Evolutionary conservation across 2,329 filamentous ascomycete species (phyloP).

Genomic region (Exophiala calicioides): DNA sequence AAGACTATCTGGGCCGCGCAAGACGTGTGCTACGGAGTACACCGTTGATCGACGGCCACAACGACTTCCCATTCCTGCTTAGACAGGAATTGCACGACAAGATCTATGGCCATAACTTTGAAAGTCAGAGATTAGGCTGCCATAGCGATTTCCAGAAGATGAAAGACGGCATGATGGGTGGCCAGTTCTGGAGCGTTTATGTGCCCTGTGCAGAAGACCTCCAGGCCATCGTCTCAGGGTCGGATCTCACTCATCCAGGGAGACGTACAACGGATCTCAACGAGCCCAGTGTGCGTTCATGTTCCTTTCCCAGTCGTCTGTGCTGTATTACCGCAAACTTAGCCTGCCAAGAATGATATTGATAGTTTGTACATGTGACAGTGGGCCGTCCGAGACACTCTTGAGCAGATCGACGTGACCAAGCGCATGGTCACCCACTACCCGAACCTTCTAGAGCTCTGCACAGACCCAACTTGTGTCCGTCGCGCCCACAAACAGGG

Average conservation of each 20-base stretch:
- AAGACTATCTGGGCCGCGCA: slow-evolving; percentile 5
- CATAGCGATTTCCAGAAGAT: slow-evolving; percentile 34
- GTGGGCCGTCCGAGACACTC: slow-evolving; percentile 30
- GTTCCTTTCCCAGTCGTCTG: too few relatives aligned
- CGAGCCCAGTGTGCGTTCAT: too few relatives aligned
- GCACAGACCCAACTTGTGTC: slow-evolving; percentile 25
- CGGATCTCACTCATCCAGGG: too few relatives aligned
- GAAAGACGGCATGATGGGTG: slow-evolving; percentile 32
- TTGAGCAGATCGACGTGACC: slow-evolving; percentile 34
- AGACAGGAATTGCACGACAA: slow-evolving; percentile 33
- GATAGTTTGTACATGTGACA: too few relatives aligned
- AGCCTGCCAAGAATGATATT: too few relatives aligned
- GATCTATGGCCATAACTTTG: slow-evolving; percentile 30
- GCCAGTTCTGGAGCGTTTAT: slow-evolving; percentile 37
- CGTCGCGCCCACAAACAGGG: slow-evolving; percentile 25
- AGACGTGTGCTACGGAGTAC: slow-evolving; percentile 1
- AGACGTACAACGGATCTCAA: too few relatives aligned
- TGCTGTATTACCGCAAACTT: too few relatives aligned
- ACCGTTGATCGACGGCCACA: slow-evolving; percentile 37
- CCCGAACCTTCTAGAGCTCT: slow-evolving; percentile 29
- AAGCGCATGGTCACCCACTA: slow-evolving; percentile 31
- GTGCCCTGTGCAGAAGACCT: slow-evolving; percentile 24
- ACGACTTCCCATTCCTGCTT: slow-evolving; percentile 37
- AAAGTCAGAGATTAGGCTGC: slow-evolving; percentile 1
- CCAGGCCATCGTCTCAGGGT: slow-evolving; percentile 11